Evolutionary conservation across 2,329 filamentous ascomycete genomes (phyloP).

Genomic region (Emericellopsis atlantica): DNA sequence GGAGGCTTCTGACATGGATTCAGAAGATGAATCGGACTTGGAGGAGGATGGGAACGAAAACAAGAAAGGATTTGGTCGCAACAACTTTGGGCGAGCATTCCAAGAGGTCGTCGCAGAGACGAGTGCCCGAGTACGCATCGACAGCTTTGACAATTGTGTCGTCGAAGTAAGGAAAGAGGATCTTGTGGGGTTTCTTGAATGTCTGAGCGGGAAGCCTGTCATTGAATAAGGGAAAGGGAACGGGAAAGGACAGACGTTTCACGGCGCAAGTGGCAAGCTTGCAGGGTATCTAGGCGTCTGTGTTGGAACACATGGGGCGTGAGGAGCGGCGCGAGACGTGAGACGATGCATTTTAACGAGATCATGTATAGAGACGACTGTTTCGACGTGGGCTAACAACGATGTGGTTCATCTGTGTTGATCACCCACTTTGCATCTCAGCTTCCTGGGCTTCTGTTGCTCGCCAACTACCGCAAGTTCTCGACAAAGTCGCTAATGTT

Average conservation of each 20-base stretch:
- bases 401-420: not conserved
- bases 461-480: too few species aligned
- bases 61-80: constrained; percentile 61
- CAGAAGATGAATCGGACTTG: constrained; percentile 37
- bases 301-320: constrained; percentile 4
- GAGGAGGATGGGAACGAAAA: constrained; percentile 38
- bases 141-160: constrained; percentile 95
- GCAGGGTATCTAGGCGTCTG: not conserved
- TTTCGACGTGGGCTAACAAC: not conserved
- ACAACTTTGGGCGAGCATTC: constrained; percentile 89
- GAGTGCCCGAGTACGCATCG: constrained; percentile 76
- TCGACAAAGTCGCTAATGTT: too few species aligned
- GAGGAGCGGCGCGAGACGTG: not conserved
- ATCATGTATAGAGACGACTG: not conserved
- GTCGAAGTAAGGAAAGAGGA: constrained; percentile 98
- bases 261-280: not conserved
- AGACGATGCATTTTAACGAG: not conserved
- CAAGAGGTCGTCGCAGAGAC: constrained; percentile 91
- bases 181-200: constrained; percentile 78
- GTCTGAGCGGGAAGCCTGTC: constrained; percentile 81
- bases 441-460: too few species aligned
- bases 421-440: too few species aligned
- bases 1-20: constrained; percentile 20
- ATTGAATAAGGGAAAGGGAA: constrained; percentile 33
- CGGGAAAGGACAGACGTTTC: not conserved